Base-by-base conservation (phyloP, 2,329 filamentous ascomycete genomes). In the Lizonia empirigonia region DNA sequence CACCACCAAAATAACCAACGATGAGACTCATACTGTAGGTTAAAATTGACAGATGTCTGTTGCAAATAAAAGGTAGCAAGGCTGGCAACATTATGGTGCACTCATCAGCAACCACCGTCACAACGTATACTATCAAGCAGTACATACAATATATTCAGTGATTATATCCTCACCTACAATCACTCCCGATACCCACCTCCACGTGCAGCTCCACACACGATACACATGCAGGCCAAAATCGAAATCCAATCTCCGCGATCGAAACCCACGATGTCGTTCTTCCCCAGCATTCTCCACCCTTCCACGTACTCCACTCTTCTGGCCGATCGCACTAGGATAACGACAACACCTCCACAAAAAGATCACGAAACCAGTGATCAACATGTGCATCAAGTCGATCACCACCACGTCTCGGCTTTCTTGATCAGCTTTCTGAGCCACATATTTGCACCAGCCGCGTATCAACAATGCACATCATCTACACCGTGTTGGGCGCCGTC, bases 391-490 rank as follows among this genome's bases (percentile, higher is more conserved):
- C 37, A 52, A 30, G 33, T 56, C 30, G 37, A 54, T 44, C 55
- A 40, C 22, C 18, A 59, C 9, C 50, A 53, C n/a, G 22, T 57
- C 44, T 35, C 53, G 9, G 50, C 52, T 18, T 32, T 59, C 8
- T 44, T 64, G 26, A 23, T 50, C 27, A 50, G 45, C 39, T 44
- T 61, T 23, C 20, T 63, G 20, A 46, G 53, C 12, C 49, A 59
- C 35, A 41, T 62, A 23, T 59, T 65, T 33, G 55, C 59, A 2
- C 60, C 60, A 4, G 23, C 37, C 4, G 52, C 54, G 13, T 53
- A 56, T 30, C 45, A 49, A 9, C 50, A 56, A 27, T 59, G 59
- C 16, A 58, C 57, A 36, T 50, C 44, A 2, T 50, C 55, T 4
- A 37, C 29, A 16, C 38, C 52, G 7, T 54, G 37, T 23, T 47